phyloP scores from a whole-genome alignment of 2,329 filamentous ascomycete species.

The Cercospora beticola region DNA sequence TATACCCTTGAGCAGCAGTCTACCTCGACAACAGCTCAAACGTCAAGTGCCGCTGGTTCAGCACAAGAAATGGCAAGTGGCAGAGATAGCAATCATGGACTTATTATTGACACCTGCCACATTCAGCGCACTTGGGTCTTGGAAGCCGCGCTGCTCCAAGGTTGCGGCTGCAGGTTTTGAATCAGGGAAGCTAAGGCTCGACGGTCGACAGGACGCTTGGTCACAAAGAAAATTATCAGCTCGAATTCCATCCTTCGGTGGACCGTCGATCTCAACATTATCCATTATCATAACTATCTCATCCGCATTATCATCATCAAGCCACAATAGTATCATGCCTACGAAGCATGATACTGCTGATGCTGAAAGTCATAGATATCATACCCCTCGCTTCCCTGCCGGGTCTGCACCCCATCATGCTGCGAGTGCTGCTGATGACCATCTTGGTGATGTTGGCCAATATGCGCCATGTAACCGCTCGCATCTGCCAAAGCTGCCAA shows the following conservation, averaged over 20 bases:
- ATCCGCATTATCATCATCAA: neutral
- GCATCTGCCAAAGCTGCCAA: slow-evolving; percentile 17
- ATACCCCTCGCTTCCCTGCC: neutral
- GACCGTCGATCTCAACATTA: neutral
- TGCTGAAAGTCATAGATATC: neutral
- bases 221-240: too few relatives aligned
- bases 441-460: neutral
- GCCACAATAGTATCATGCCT: neutral
- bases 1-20: neutral
- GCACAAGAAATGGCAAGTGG: too few relatives aligned
- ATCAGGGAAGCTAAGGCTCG: too few relatives aligned
- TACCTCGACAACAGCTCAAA: too few relatives aligned
- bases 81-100: too few relatives aligned
- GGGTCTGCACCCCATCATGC: neutral
- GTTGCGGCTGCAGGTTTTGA: too few relatives aligned
- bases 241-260: too few relatives aligned
- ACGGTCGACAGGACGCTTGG: too few relatives aligned
- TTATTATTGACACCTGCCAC: too few relatives aligned
- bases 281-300: neutral
- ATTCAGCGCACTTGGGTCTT: too few relatives aligned
- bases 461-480: neutral
- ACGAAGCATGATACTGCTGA: neutral
- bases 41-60: too few relatives aligned
- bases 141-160: too few relatives aligned
- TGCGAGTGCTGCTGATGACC: neutral